Evolutionary conservation across 768 basidiomycete species (phyloP), one percentile per base, ranked within the genome.

Genomic region (Ramaria rubella): DNA sequence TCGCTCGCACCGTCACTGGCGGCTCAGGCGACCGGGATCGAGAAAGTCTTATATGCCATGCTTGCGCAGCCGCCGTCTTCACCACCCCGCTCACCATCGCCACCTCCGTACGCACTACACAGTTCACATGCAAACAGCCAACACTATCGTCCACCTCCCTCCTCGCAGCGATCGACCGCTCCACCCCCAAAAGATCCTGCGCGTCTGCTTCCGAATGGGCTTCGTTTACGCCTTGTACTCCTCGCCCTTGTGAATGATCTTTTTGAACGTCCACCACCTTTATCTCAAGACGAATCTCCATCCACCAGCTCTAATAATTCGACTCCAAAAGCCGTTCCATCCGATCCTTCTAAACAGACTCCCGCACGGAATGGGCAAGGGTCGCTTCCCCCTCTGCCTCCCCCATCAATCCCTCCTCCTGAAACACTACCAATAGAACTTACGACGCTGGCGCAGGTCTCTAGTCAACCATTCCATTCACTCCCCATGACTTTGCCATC

Each of bases 1-100:
- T 63, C 67, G 4, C 75, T 88, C 23, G 88, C 90, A 2, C 73
- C 82, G 24, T 75, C 67, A 50, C 77, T 90, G 31, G 76, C 86
- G 55, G 73, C 88, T 27, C 82, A 87, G 27, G 86, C 90, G 1
- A 87, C 91, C 60, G 85, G 86, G 12, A 76, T 92, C 19, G 90
- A 92, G 68, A 90, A 89, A 64, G 87, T 92, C 42, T 79, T 89
- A 49, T 82, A 80, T 0, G 78, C 83, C 44, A 90, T 92, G 87
- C 80, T 92, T 14, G 82, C 83, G 54, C 87, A 90, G 60, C 85
- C 86, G 0, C 89, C 89, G 1, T 78, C 81, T 0, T 69, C 82
- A 12, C 81, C 81, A 38, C 79, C 81, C 4, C 69, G 58, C 77
- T 33, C 75, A 79, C 40, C 80, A 78, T 31, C 82, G 82, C 26